These are phyloP conservation scores for Polyporus arcularius DNA, from an alignment of 768 basidiomycete genomes.

Conservation along the genomic window DNA sequence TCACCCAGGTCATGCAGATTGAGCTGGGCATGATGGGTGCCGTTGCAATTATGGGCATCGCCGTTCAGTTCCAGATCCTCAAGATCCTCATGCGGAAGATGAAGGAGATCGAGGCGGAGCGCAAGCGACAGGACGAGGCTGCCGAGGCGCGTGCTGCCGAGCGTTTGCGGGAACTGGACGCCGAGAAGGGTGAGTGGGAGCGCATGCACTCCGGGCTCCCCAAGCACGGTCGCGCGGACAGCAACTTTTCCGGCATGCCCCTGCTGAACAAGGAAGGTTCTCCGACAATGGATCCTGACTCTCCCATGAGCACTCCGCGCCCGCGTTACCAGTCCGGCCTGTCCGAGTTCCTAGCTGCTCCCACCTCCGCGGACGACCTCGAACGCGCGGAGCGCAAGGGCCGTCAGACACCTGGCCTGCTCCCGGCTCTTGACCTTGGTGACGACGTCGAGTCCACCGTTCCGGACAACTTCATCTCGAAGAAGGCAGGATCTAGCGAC, in stretches of 20 bases:
- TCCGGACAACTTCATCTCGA: slow-evolving; percentile 66
- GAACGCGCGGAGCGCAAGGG: slow-evolving; percentile 47
- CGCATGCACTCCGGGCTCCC: slow-evolving; percentile 70
- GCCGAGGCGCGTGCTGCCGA: slow-evolving; percentile 75
- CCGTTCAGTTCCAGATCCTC: slow-evolving; percentile 88
- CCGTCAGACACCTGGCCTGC: slow-evolving; percentile 51
- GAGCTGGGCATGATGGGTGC: slow-evolving; percentile 89
- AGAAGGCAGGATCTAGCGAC: slow-evolving; percentile 32
- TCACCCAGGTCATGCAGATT: slow-evolving; percentile 90
- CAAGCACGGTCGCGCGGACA: slow-evolving; percentile 64
- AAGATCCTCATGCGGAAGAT: slow-evolving; percentile 78
- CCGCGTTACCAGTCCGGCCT: slow-evolving; percentile 64
- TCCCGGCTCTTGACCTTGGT: slow-evolving; percentile 78
- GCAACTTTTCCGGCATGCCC: slow-evolving; percentile 61
- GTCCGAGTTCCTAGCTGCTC: slow-evolving; percentile 70
- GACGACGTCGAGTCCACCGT: slow-evolving; percentile 74
- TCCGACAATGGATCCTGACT: slow-evolving; percentile 49
- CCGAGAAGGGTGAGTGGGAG: slow-evolving; percentile 86
- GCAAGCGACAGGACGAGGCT: slow-evolving; percentile 69
- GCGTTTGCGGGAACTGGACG: slow-evolving; percentile 60
- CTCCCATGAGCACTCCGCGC: slow-evolving; percentile 50
- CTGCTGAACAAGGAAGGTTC: slow-evolving; percentile 51
- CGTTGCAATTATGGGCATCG: slow-evolving; percentile 80
- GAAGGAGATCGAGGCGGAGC: slow-evolving; percentile 76
- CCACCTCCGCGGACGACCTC: slow-evolving; percentile 59